Base-by-base conservation (phyloP, 805 yeast species). In the Wickerhamiella azymoides region DNA sequence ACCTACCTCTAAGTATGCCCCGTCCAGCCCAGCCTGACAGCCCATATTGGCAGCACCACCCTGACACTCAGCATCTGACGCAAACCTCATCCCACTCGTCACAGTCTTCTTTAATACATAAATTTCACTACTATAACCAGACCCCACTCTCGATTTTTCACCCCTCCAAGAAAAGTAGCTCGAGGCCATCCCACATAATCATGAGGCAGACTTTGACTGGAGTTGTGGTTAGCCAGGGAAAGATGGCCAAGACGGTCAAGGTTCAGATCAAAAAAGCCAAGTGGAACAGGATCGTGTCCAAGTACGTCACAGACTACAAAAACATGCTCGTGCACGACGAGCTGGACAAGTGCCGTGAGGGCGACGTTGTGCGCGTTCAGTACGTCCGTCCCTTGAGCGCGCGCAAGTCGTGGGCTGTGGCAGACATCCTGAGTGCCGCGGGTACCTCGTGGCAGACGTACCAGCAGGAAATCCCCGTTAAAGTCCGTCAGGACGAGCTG, bases 271-370 rank as follows among this genome's bases (percentile, higher is more conserved):
- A 82, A 60, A 78, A 78, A 39, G 79, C 78, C 57, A 74, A 75
- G 37, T 84, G 79, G 68, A 81, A 85, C 63, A 73, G 73, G 48
- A 53, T 56, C 32, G 58, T 62, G 26, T 54, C 57, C 47, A 63
- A 69, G 65, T 84, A 84, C 53, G 71, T 84, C 54, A 67, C 82
- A 57, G 77, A 74, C 57, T 76, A 86, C 67, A 83, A 81, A 57
- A 93, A 84, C 58, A 86, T 76, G 62, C 66, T 89, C 49, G 96
- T 86, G 14, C 98, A 89, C 62, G 98, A 89, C 62, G 96, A 89
- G 66, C 85, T 84, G 25, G 79, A 84, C 58, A 72, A 85, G 44
- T 84, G 96, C 55, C 80, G 86, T 60, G 95, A 86, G 62, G 98
- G 98, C 39, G 98, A 89, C 67, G 69, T 89, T 51, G 97, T 92